These are phyloP conservation scores for Hypoxylon perforatum DNA, from an alignment of 495 filamentous ascomycete genomes.

Conservation along the genomic window DNA sequence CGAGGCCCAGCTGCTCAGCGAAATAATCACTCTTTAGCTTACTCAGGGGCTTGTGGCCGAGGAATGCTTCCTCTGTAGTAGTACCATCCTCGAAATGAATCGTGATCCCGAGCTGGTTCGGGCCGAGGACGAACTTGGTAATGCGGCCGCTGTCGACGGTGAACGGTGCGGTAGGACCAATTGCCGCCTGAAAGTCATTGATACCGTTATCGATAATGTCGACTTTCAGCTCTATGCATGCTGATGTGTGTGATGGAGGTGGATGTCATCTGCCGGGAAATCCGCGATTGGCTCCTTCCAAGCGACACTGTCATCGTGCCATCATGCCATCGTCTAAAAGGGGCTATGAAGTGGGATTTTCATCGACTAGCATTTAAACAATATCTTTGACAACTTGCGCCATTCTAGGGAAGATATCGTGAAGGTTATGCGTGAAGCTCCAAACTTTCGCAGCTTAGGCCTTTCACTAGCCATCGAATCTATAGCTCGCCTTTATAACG, in stretches of 20 bases:
- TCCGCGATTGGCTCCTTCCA: background rate
- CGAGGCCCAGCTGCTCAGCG: constrained; percentile 32
- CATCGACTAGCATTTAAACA: constrained; percentile 7
- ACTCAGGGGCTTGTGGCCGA: constrained; percentile 27
- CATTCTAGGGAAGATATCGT: too few relatives aligned
- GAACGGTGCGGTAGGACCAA: constrained; percentile 4
- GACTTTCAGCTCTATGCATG: background rate
- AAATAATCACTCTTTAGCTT: constrained; percentile 27
- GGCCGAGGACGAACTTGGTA: constrained; percentile 2
- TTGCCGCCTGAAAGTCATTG: constrained; percentile 8
- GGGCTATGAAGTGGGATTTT: background rate
- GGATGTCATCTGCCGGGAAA: background rate
- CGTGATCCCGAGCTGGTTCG: constrained; percentile 9
- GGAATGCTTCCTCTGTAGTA: constrained; percentile 26
- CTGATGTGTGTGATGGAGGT: background rate
- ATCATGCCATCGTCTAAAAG: background rate
- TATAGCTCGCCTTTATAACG: too few relatives aligned
- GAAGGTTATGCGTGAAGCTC: too few relatives aligned
- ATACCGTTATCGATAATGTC: constrained; percentile 15
- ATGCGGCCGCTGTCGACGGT: constrained; percentile 25
- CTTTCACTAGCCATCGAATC: too few relatives aligned
- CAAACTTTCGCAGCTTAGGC: too few relatives aligned
- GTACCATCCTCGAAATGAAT: constrained; percentile 30
- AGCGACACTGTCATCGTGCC: background rate
- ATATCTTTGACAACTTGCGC: too few relatives aligned